These are phyloP conservation scores for Plasmodium gonderi DNA, from an alignment of 169 alveolate genomes.

Conservation along the genomic window DNA sequence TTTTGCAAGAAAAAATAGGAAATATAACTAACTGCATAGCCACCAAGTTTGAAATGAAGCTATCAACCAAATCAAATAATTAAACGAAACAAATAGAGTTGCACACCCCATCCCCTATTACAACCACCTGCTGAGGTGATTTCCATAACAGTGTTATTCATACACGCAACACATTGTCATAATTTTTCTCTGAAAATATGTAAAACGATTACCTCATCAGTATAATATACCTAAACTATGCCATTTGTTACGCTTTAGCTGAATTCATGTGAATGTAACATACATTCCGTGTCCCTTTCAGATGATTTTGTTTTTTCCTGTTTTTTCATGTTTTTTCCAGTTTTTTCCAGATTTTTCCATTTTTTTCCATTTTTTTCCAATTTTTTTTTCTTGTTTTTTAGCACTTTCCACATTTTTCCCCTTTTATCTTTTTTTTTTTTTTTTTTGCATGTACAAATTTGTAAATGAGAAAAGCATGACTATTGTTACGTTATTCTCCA, in stretches of 20 bases:
- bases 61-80: no score
- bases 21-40: neutral
- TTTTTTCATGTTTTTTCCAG: neutral
- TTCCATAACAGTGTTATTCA: neutral
- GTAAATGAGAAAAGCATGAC: constrained; percentile 33
- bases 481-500: neutral
- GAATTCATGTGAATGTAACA: neutral
- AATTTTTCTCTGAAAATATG: neutral
- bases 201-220: neutral
- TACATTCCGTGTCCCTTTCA: neutral
- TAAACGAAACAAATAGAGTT: neutral
- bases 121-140: no score
- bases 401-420: neutral
- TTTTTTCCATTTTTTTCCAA: neutral
- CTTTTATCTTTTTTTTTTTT: neutral
- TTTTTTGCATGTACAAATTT: neutral
- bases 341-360: neutral
- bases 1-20: neutral
- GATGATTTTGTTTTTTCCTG: neutral
- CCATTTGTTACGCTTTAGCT: neutral
- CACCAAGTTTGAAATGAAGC: no score
- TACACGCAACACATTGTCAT: neutral
- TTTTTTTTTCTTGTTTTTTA: neutral
- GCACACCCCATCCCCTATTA: neutral
- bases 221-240: neutral